These are phyloP conservation scores for Periconia sp. DNA, from an alignment of 2,329 filamentous ascomycete species.

Conservation along the genomic window DNA sequence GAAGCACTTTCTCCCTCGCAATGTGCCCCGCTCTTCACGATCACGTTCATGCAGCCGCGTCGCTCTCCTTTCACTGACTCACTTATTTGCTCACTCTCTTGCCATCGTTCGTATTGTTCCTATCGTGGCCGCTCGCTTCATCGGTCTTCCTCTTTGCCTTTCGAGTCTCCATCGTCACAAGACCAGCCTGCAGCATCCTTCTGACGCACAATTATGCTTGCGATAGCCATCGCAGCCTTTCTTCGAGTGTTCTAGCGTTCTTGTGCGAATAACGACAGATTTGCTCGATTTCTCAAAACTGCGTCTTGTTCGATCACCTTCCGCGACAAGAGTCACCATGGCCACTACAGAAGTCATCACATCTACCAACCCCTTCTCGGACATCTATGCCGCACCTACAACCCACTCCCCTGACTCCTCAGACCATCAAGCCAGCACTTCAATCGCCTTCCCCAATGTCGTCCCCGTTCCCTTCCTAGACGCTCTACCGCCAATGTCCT, in stretches of 20 bases:
- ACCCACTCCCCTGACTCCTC: not conserved
- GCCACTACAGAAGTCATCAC: slow-evolving; percentile 6
- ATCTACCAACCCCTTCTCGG: slow-evolving; percentile 16
- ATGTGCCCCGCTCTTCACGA: too few species aligned
- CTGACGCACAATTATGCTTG: too few species aligned
- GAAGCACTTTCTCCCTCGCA: too few species aligned
- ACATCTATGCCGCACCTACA: slow-evolving; percentile 5
- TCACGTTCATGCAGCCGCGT: too few species aligned
- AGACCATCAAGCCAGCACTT: slow-evolving; percentile 1
- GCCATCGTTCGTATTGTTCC: slow-evolving; percentile 1
- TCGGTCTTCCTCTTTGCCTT: not conserved
- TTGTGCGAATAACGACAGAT: too few species aligned
- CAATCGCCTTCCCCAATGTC: slow-evolving; percentile 4
- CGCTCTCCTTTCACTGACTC: slow-evolving; percentile 1
- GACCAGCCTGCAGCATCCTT: too few species aligned
- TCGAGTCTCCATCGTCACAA: too few species aligned
- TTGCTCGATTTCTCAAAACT: not conserved
- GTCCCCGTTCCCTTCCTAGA: slow-evolving; percentile 16
- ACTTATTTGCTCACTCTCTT: too few species aligned
- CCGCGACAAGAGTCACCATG: slow-evolving; percentile 4
- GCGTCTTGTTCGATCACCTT: not conserved
- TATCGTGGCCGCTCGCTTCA: slow-evolving; percentile 4
- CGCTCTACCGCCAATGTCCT: not conserved
- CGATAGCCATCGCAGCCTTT: too few species aligned
- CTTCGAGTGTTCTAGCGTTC: too few species aligned